Evolutionary conservation across 768 basidiomycete species (phyloP).

Genomic region (Inosperma sp.): DNA sequence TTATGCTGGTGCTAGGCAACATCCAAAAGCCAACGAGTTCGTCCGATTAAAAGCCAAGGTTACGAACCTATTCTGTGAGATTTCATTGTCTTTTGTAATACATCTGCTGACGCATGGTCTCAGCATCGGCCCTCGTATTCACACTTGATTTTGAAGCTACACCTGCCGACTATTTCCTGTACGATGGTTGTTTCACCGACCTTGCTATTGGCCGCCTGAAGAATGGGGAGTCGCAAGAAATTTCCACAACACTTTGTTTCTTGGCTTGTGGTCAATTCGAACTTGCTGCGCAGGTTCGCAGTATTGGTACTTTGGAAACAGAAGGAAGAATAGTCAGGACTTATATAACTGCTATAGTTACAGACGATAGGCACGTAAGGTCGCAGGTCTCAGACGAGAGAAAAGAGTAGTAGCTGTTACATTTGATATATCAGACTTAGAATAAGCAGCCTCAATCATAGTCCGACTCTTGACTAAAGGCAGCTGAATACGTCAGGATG

Average conservation of each 20-base stretch:
- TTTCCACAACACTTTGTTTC: slow-evolving; percentile 65
- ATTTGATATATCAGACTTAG: slow-evolving; percentile 1
- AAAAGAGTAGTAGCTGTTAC: too few species aligned
- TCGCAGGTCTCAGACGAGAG: background rate
- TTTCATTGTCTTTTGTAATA: background rate
- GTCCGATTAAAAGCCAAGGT: slow-evolving; percentile 54
- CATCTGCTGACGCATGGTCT: slow-evolving; percentile 2
- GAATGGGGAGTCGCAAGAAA: slow-evolving; percentile 45
- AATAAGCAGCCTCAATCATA: slow-evolving; percentile 47
- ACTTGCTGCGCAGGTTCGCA: slow-evolving; percentile 41
- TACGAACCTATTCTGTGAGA: slow-evolving; percentile 66
- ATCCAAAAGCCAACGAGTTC: slow-evolving; percentile 56
- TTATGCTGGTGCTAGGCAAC: slow-evolving; percentile 39
- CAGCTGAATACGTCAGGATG: slow-evolving; percentile 81
- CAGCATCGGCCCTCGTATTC: slow-evolving; percentile 52
- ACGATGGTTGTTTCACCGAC: slow-evolving; percentile 61
- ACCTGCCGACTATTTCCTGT: slow-evolving; percentile 61
- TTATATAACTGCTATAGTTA: slow-evolving; percentile 34
- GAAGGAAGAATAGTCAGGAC: slow-evolving; percentile 38
- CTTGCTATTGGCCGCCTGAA: slow-evolving; percentile 62
- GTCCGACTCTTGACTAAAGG: slow-evolving; percentile 80
- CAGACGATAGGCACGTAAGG: slow-evolving; percentile 2
- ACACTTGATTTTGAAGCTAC: slow-evolving; percentile 50
- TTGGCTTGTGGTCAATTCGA: slow-evolving; percentile 66
- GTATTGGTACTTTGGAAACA: slow-evolving; percentile 23